Conservation (phyloP, 768 basidiomycete genomes). For the Termitomyces sp. region DNA sequence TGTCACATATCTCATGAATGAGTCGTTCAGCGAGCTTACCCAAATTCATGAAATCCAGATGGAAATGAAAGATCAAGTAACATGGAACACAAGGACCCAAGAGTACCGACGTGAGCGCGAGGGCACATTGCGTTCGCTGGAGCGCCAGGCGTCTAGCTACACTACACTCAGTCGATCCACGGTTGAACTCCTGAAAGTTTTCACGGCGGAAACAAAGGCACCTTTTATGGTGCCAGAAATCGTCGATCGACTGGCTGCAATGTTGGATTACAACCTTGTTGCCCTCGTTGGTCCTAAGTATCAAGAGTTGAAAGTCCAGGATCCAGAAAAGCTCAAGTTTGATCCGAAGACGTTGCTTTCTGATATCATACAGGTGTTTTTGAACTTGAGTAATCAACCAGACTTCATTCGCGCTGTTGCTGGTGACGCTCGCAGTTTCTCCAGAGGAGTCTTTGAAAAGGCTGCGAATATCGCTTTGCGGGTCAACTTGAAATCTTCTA, state of each 20-base stretch:
- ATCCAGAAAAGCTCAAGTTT: conserved; percentile 88
- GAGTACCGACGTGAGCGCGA: conserved; percentile 85
- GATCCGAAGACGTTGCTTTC: conserved; percentile 75
- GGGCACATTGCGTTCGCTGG: conserved; percentile 68
- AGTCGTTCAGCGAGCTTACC: conserved; percentile 82
- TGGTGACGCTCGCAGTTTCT: conserved; percentile 90
- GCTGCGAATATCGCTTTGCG: conserved; percentile 64
- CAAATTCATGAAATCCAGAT: conserved; percentile 85
- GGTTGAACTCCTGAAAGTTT: conserved; percentile 85
- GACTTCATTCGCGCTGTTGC: conserved; percentile 87
- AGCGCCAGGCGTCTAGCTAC: conserved; percentile 82
- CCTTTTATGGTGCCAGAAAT: conserved; percentile 98
- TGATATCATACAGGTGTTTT: conserved; percentile 86
- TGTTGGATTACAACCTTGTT: conserved; percentile 92
- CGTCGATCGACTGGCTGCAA: conserved; percentile 90
- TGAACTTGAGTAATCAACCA: conserved; percentile 77
- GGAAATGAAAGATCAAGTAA: conserved; percentile 72
- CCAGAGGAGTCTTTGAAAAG: conserved; percentile 73
- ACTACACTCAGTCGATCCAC: conserved; percentile 84
- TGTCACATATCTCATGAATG: conserved; percentile 96
- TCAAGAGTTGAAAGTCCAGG: conserved; percentile 78
- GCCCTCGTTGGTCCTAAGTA: conserved; percentile 87
- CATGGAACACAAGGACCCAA: conserved; percentile 62
- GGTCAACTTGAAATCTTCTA: conserved; percentile 64
- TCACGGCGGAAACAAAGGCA: conserved; percentile 85